Base-by-base conservation (phyloP, 495 filamentous ascomycete genomes). In the Neurospora intermedia region DNA sequence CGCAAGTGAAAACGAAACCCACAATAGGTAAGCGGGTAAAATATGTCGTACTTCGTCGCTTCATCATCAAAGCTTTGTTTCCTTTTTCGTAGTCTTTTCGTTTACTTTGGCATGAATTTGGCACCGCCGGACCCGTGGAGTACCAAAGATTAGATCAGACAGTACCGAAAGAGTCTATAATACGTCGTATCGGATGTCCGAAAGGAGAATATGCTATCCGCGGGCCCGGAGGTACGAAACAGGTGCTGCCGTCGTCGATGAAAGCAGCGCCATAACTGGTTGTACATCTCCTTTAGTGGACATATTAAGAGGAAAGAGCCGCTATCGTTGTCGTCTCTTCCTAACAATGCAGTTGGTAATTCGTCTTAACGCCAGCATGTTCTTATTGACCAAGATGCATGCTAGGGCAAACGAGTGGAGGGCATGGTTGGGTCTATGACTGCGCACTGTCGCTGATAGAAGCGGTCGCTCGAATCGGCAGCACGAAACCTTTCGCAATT, bases 401-500 rank as follows among this genome's bases (percentile, higher is more conserved):
- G 54, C 13, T 38, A 18, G 23, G n/a, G 54, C 54, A 66, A 66
- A 38, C 9, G 54, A 1, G 54, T 66, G 54, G 54, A 66, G 6
- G 54, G 27, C 54, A 66, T 66, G 54, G 15, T 23, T 23, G 13
- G 15, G 54, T 66, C 35, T 38, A 66, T 35, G 54, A 66, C 9
- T 66, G 54, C 54, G 54, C 27, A 66, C 27, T 66, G 27, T 15
- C 54, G 54, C 27, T 66, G 54, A 35, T 66, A 66, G 54, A 66
- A 66, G 54, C 54, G 31, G 4, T 66, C 5, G 27, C 27, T 39
- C 54, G 77, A 42, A 80, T 77, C 1, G 83, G 79, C 15, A 88
- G 79, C 15, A 71, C 75, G 66, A 84, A 85, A 9, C 86, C 92
- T 70, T 85, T 86, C 69, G 80, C 79, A 74, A 97, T 87, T 83